Conservation (phyloP, 73 alveolate genomes). For the Symbiodinium natans region DNA sequence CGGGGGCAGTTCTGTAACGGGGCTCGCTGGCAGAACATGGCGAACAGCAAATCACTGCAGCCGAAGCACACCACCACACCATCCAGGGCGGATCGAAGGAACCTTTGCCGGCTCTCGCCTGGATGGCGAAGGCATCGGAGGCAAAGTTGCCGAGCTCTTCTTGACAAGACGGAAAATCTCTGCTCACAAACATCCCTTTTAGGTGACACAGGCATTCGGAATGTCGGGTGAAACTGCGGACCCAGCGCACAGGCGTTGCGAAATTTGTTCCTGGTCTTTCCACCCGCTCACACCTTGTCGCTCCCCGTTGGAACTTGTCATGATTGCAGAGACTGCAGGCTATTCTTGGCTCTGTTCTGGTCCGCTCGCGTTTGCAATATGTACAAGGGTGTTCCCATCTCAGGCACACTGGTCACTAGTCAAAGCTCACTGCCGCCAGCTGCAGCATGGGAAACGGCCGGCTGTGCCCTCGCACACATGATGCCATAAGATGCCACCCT, state of each 20-base stretch:
- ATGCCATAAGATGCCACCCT: no score
- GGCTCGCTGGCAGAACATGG: no score
- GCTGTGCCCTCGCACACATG: conserved; percentile 50
- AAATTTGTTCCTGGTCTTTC: no score
- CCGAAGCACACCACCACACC: conserved; percentile 50
- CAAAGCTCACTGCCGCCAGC: conserved; percentile 27
- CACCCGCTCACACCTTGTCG: no score
- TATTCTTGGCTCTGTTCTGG: no score
- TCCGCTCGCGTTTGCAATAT: no score
- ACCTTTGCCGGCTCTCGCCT: conserved; percentile 5
- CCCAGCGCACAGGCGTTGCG: not conserved
- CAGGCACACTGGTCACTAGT: no score
- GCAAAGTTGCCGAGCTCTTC: not conserved
- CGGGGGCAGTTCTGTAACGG: no score
- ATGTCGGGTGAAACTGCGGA: not conserved
- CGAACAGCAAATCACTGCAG: no score
- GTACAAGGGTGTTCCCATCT: no score
- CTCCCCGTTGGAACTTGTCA: no score
- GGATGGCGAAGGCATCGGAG: not conserved
- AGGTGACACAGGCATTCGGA: not conserved
- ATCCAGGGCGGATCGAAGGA: conserved; percentile 57
- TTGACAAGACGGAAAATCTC: not conserved
- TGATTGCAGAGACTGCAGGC: no score
- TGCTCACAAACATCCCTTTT: not conserved
- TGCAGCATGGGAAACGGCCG: conserved; percentile 36